These are phyloP conservation scores for Globisporangium apiculatum DNA, from an alignment of 352 stramenopile species.

Conservation along the genomic window DNA sequence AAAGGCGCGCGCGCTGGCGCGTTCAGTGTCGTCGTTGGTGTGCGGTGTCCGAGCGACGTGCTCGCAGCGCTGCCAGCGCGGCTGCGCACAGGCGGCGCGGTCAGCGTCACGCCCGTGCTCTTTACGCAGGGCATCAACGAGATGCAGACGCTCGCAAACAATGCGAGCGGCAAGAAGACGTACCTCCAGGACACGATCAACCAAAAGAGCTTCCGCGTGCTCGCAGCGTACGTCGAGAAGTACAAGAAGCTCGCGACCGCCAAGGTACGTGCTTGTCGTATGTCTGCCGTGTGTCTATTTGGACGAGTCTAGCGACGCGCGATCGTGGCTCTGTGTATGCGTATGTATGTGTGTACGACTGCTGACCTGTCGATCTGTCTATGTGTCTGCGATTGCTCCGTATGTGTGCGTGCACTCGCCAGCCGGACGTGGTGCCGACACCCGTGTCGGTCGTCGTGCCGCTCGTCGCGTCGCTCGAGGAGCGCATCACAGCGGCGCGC, in stretches of 20 bases:
- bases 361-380: neutral
- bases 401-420: constrained; percentile 6
- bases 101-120: constrained; percentile 54
- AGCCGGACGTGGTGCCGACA: constrained; percentile 40
- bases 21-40: constrained; percentile 43
- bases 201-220: constrained; percentile 52
- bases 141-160: constrained; percentile 77
- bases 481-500: constrained; percentile 42
- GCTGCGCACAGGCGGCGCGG: constrained; percentile 38
- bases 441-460: constrained; percentile 28
- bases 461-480: constrained; percentile 42
- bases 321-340: neutral
- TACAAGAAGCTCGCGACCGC: constrained; percentile 44
- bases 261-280: constrained; percentile 15
- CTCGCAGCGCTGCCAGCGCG: constrained; percentile 32
- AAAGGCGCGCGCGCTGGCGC: constrained; percentile 34
- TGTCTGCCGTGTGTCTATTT: too few species aligned
- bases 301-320: neutral
- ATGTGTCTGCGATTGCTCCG: neutral
- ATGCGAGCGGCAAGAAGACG: constrained; percentile 56
- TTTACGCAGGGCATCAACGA: constrained; percentile 80
- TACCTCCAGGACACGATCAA: constrained; percentile 73
- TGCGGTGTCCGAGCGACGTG: constrained; percentile 41
- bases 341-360: neutral
- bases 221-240: constrained; percentile 53